A percentile compares a stretch with the other conserved stretches of the same genome.
Conservation (phyloP, 208 protist species). For the Trichomonas tenax region DNA sequence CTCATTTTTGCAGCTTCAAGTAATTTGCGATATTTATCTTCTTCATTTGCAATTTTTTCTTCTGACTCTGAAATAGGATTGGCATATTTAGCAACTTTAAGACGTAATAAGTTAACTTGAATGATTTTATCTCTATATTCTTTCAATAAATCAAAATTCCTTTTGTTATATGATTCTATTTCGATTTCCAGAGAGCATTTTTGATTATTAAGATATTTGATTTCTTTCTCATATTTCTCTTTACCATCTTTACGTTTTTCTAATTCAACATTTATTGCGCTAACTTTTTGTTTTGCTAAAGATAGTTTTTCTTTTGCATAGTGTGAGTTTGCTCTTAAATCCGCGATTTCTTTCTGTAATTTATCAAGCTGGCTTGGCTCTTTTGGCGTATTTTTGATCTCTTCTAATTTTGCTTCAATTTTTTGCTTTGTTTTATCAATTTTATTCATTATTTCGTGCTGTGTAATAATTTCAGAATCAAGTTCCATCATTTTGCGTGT, state of each 20-base stretch:
- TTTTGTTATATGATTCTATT: neutral
- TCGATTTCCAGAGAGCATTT: neutral
- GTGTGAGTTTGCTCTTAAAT: neutral
- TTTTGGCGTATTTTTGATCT: neutral
- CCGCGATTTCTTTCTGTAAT: neutral
- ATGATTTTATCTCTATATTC: neutral
- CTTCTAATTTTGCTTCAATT: neutral
- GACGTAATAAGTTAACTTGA: neutral
- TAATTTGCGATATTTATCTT: neutral
- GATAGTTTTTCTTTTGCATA: neutral
- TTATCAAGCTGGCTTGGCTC: neutral
- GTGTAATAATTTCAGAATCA: neutral
- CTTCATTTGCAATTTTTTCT: neutral
- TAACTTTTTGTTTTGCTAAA: neutral
- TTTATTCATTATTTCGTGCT: neutral
- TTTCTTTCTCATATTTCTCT: neutral
- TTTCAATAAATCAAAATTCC: neutral
- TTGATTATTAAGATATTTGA: neutral
- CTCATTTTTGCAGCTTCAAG: neutral
- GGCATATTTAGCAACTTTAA: neutral
- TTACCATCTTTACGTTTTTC: neutral
- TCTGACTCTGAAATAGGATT: neutral
- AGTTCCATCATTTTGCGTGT: neutral
- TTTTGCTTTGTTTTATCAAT: neutral
- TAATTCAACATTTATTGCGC: neutral